These are phyloP conservation scores for Mycosarcoma maydis DNA, from an alignment of 1,284 basidiomycete genomes.

Conservation along the genomic window DNA sequence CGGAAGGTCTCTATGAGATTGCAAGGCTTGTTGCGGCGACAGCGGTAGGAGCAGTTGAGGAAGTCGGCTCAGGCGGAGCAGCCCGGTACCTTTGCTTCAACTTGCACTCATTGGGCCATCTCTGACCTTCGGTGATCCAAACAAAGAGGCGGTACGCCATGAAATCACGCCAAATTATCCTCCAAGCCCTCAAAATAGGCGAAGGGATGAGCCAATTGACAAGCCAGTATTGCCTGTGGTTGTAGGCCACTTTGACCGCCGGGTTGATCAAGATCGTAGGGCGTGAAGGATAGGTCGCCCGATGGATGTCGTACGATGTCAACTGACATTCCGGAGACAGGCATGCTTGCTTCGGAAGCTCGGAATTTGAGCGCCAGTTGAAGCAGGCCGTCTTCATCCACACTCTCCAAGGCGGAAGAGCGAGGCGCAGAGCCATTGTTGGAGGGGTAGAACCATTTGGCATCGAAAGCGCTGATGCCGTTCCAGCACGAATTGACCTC, in stretches of 20 bases:
- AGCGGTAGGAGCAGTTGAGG: background rate
- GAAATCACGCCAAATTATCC: constrained; percentile 54
- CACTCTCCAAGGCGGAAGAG: background rate
- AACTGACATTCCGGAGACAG: constrained; percentile 73
- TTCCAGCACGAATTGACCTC: constrained; percentile 74
- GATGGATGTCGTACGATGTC: constrained; percentile 72
- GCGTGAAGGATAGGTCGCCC: constrained; percentile 68
- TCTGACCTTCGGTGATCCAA: constrained; percentile 39
- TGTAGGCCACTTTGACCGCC: constrained; percentile 50
- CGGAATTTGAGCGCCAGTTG: constrained; percentile 70
- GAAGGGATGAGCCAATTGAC: constrained; percentile 43
- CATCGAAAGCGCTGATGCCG: constrained; percentile 71
- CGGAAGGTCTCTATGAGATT: too few relatives aligned
- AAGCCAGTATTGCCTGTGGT: constrained; percentile 39
- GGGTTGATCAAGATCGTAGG: constrained; percentile 71
- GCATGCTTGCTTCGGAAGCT: constrained; percentile 68
- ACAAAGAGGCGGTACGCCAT: constrained; percentile 42
- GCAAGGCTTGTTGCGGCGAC: too few relatives aligned
- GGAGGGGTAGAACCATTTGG: constrained; percentile 68
- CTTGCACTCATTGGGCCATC: constrained; percentile 30
- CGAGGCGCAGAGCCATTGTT: background rate
- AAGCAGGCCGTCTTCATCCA: constrained; percentile 60
- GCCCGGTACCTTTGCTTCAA: constrained; percentile 18
- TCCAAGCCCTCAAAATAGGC: constrained; percentile 46
- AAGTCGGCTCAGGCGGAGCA: background rate